These are phyloP conservation scores for Grifola frondosa DNA, from an alignment of 1,284 basidiomycete genomes.

Conservation along the genomic window DNA sequence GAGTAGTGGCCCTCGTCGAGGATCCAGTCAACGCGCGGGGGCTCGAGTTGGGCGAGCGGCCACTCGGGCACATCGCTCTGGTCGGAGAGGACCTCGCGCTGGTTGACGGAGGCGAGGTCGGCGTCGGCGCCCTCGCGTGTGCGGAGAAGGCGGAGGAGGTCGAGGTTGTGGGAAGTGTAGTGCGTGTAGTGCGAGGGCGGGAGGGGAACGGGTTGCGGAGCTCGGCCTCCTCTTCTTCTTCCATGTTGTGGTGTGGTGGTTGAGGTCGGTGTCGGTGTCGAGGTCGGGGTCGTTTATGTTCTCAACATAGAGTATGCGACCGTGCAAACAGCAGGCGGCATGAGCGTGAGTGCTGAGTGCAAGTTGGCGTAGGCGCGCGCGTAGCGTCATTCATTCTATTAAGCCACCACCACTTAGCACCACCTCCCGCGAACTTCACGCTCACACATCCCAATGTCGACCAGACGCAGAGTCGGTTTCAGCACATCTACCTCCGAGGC, in stretches of 20 bases:
- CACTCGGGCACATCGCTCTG: slow-evolving; percentile 71
- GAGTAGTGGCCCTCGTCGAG: slow-evolving; percentile 67
- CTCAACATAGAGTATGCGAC: too few species aligned
- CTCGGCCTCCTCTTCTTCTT: slow-evolving; percentile 72
- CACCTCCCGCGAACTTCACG: background rate
- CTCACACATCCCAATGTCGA: slow-evolving; percentile 49
- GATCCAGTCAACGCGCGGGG: slow-evolving; percentile 81
- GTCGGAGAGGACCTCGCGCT: slow-evolving; percentile 61
- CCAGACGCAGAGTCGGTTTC: slow-evolving; percentile 70
- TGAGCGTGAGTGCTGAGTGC: slow-evolving; percentile 8
- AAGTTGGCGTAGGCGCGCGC: slow-evolving; percentile 9
- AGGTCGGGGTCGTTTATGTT: background rate
- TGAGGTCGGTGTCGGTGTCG: background rate
- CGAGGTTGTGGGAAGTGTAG: slow-evolving; percentile 68
- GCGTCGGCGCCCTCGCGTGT: slow-evolving; percentile 45
- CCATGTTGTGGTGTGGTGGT: slow-evolving; percentile 37
- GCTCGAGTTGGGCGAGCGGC: slow-evolving; percentile 70
- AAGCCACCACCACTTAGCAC: background rate
- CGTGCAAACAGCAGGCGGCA: too few species aligned
- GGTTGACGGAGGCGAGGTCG: slow-evolving; percentile 44
- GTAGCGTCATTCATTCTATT: background rate
- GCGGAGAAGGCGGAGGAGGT: slow-evolving; percentile 57
- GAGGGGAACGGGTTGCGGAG: slow-evolving; percentile 80
- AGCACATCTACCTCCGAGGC: slow-evolving; percentile 74
- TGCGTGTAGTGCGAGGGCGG: slow-evolving; percentile 76